Evolutionary conservation across 768 basidiomycete species (phyloP).

Genomic region (Lactifluus hygrophoroides): DNA sequence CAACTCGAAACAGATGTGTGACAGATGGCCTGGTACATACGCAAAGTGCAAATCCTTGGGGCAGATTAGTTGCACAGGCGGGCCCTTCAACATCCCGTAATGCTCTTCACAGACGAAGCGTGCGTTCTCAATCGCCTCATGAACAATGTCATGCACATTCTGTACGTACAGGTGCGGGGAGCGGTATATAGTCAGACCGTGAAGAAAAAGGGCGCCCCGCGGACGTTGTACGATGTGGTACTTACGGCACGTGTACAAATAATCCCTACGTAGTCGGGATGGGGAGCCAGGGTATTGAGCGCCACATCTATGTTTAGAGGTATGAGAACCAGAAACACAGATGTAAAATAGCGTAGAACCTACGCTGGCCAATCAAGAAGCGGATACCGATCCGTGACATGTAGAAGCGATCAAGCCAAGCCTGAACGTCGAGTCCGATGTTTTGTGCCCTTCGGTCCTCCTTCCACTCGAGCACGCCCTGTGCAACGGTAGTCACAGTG

Average conservation of each 20-base stretch:
- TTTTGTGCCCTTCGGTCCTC: slow-evolving; percentile 54
- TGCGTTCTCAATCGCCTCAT: slow-evolving; percentile 97
- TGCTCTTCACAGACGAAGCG: slow-evolving; percentile 93
- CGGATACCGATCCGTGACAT: slow-evolving; percentile 93
- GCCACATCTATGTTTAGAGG: slow-evolving; percentile 62
- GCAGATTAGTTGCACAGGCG: slow-evolving; percentile 94
- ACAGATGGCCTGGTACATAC: slow-evolving; percentile 94
- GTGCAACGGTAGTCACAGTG: slow-evolving; percentile 93
- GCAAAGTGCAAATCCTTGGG: slow-evolving; percentile 78
- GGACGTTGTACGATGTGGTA: slow-evolving; percentile 11
- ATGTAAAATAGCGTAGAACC: neutral
- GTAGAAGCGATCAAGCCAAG: slow-evolving; percentile 96
- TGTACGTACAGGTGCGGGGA: slow-evolving; percentile 24
- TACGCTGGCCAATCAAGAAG: slow-evolving; percentile 94
- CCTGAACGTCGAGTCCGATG: slow-evolving; percentile 83
- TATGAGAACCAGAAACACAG: neutral
- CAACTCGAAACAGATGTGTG: slow-evolving; percentile 94
- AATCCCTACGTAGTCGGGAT: slow-evolving; percentile 91
- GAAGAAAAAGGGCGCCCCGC: neutral
- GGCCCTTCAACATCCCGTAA: slow-evolving; percentile 87
- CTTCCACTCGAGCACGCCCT: slow-evolving; percentile 97
- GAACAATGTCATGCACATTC: slow-evolving; percentile 96
- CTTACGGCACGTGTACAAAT: slow-evolving; percentile 87
- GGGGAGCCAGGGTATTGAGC: slow-evolving; percentile 83
- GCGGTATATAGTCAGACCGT: neutral